Evolutionary conservation across 768 basidiomycete genomes (phyloP), one percentile per base, ranked within the genome.

Genomic region (Macrolepiota dolichaula): DNA sequence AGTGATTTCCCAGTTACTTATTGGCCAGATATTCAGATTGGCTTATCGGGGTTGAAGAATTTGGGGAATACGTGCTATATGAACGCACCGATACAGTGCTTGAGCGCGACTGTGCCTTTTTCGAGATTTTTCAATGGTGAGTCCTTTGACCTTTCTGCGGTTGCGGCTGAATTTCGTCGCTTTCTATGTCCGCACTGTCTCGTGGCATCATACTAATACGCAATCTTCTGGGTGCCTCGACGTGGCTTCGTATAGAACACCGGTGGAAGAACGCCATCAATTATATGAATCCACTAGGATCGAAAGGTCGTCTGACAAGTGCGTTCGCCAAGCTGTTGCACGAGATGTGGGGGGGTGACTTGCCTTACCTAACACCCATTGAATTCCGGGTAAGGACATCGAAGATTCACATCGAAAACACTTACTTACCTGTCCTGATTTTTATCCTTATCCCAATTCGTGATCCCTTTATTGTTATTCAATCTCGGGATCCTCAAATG

Each of bases 41-140:
- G 88, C 24, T 86, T 86, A 19, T 86, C 88, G 0, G 96, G 96
- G 3, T 72, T 99, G 70, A 96, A 96, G 83, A 99, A 99, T 71
- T 70, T 98, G 62, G 89, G 91, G 17, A 98, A 98, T 72, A 99
- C 97, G 7, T 99, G 97, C 72, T 99, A 98, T 71, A 98, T 98
- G 94, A 98, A 98, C 72, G 92, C 97, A 32, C 95, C 94, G 5
- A 85, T 99, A 15, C 97, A 99, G 73, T 99, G 97, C 72, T 77
- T 99, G 70, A 94, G 89, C 70, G 96, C 96, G 0, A 97, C 96
- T 0, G 85, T 91, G 6, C 96, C 96, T 0, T 96, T 99, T 72
- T 85, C 95, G 32, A 82, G 87, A 57, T 98, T 96, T 77, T 98
- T 99, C 68, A 88, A 87, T 3, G 90, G 94, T 95, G 70, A 38